A percentile compares a stretch with the other conserved stretches of the same genome.
These are phyloP conservation scores for Allomyces macrogynus DNA, from an alignment of 192 early-diverging fungal genomes.

Conservation along the genomic window DNA sequence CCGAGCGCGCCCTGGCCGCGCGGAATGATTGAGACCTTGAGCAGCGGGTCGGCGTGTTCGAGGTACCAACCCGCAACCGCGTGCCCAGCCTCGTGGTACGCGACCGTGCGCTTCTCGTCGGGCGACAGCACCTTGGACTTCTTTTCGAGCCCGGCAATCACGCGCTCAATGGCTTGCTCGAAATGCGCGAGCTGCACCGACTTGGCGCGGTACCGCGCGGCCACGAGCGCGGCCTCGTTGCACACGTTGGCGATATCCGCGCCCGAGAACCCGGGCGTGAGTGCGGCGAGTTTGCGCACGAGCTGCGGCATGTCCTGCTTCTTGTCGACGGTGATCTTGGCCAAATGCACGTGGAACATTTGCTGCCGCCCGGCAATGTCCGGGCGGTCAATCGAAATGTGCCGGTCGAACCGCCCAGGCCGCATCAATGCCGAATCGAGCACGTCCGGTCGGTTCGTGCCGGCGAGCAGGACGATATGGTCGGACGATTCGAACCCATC, in stretches of 20 bases:
- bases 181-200: constrained; percentile 72
- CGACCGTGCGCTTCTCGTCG: constrained; percentile 96
- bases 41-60: constrained; percentile 79
- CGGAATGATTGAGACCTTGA: constrained; percentile 97
- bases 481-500: constrained; percentile 80
- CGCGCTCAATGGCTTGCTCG: constrained; percentile 92
- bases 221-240: constrained; percentile 95
- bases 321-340: constrained; percentile 56
- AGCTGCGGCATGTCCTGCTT: constrained; percentile 56
- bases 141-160: constrained; percentile 95
- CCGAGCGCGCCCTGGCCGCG: constrained; percentile 85
- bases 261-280: constrained; percentile 96
- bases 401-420: constrained; percentile 95
- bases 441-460: constrained; percentile 95
- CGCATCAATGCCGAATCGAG: constrained; percentile 87
- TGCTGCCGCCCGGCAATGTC: constrained; percentile 87
- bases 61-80: constrained; percentile 97
- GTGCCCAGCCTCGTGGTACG: constrained; percentile 98
- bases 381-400: constrained; percentile 88
- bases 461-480: constrained; percentile 88
- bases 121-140: constrained; percentile 84
- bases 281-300: constrained; percentile 67
- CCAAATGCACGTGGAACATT: constrained; percentile 91
- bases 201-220: constrained; percentile 58
- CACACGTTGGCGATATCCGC: constrained; percentile 97